Evolutionary conservation across 495 filamentous ascomycete species (phyloP).

Genomic region (Penicillium flavigenum): DNA sequence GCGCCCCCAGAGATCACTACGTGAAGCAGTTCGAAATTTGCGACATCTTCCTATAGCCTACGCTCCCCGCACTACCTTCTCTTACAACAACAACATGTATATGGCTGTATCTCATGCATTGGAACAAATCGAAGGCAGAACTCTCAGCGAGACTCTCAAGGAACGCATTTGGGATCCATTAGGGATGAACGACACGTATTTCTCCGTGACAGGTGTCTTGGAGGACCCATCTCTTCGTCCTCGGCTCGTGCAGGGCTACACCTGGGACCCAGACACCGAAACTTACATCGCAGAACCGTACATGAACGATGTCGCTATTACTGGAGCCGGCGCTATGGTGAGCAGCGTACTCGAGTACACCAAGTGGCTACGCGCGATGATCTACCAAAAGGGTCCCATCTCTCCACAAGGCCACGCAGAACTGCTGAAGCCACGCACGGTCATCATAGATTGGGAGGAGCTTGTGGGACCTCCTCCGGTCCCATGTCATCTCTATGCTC

Average conservation of each 20-base stretch:
- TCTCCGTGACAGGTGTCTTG: constrained; percentile 31
- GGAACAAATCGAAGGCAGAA: constrained; percentile 25
- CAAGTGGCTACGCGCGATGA: constrained; percentile 43
- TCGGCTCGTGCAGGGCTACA: constrained; percentile 13
- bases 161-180: constrained; percentile 48
- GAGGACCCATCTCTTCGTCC: neutral
- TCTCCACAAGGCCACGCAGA: constrained; percentile 8
- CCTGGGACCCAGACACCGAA: constrained; percentile 5
- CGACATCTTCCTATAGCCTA: constrained; percentile 42
- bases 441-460: neutral
- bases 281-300: constrained; percentile 8
- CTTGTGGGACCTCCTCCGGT: neutral
- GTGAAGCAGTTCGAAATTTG: constrained; percentile 38
- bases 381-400: constrained; percentile 18
- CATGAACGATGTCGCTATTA: constrained; percentile 19
- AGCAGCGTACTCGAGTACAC: constrained; percentile 52
- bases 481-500: constrained; percentile 15
- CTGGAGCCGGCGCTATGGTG: constrained; percentile 50
- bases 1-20: constrained; percentile 18
- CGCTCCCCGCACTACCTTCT: constrained; percentile 40
- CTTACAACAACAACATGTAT: constrained; percentile 58
- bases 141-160: constrained; percentile 44
- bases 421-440: constrained; percentile 8
- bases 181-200: constrained; percentile 48
- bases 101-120: constrained; percentile 43